Evolutionary conservation across 179 eudicot species (phyloP), one percentile per base, ranked within the genome.

Genomic region (Spinacia oleracea): DNA sequence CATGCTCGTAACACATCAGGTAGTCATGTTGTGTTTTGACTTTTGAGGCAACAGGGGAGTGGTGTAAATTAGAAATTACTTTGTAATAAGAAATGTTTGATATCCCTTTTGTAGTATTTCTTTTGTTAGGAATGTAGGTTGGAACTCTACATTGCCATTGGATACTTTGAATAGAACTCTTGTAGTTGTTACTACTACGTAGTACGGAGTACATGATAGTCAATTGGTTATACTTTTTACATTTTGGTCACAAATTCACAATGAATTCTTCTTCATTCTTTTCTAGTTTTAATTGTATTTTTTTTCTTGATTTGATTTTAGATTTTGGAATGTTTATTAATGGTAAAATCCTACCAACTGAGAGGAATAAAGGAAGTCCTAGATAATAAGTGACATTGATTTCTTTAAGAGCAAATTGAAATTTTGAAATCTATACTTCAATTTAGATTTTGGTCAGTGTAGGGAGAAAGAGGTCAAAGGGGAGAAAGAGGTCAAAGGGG

Each of bases 31-130:
- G n/a, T n/a, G n/a, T n/a, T n/a, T n/a, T n/a, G n/a, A n/a, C 10
- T 72, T 34, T 42, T 31, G 40, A 27, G 38, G 78, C 31, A 23
- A 51, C 51, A 40, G 21, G 79, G 75, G 77, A 66, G 75, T 77
- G 77, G 77, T 77, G 84, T 81, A 77, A 72, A 66, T 59, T 81
- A 77, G 78, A 77, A 55, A 77, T 58, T 75, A 45, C 34, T 72
- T 42, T 51, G 76, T 81, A 79, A 38, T 81, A 79, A 38, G 78
- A 80, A 80, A 67, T 78, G 74, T 53, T 73, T 50, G 16, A 34
- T 20, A 63, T 70, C 46, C 48, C 32, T 35, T 42, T n/a, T 68
- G 43, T 69, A 75, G 42, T 59, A 58, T n/a, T 80, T 68, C 62
- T 68, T 74, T 75, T 42, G 72, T 59, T 48, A 59, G 79, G 72